Evolutionary conservation across 2,329 filamentous ascomycete species (phyloP).

Genomic region (Xylaria digitata): DNA sequence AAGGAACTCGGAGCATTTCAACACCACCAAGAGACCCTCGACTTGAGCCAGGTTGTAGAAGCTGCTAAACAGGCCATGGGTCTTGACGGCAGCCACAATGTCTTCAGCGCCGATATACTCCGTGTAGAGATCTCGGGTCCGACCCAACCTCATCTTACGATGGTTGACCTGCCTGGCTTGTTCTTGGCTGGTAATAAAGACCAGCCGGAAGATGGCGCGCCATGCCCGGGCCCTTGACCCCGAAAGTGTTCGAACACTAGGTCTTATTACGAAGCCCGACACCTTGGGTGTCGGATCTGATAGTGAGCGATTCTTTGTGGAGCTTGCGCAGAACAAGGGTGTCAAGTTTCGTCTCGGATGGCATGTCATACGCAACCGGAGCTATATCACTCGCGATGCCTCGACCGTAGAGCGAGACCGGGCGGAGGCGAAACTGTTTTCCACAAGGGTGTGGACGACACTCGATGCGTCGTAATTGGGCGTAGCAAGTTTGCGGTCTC

Average conservation of each 20-base stretch:
- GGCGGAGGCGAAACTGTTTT: conserved; percentile 3
- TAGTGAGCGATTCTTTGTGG: not conserved
- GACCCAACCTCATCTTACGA: conserved; percentile 61
- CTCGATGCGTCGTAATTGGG: too few relatives aligned
- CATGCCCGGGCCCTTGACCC: not conserved
- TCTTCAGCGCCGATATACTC: conserved; percentile 52
- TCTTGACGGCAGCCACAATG: not conserved
- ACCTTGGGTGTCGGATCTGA: not conserved
- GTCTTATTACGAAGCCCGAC: conserved; percentile 11
- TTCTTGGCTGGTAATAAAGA: conserved; percentile 59
- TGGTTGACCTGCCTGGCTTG: conserved; percentile 69
- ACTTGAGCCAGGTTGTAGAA: not conserved
- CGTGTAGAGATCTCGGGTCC: conserved; percentile 60
- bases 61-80: not conserved
- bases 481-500: too few relatives aligned
- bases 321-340: conserved; percentile 1
- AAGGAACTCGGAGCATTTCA: too few relatives aligned
- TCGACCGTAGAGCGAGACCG: not conserved
- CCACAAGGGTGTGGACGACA: not conserved
- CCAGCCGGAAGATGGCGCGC: too few relatives aligned
- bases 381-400: not conserved
- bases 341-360: conserved; percentile 7
- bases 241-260: conserved; percentile 10
- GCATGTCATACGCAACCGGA: conserved; percentile 14
- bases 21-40: too few relatives aligned